Evolutionary conservation across 2,329 filamentous ascomycete species (phyloP).

Genomic region (Microdochium trichocladiopsis): DNA sequence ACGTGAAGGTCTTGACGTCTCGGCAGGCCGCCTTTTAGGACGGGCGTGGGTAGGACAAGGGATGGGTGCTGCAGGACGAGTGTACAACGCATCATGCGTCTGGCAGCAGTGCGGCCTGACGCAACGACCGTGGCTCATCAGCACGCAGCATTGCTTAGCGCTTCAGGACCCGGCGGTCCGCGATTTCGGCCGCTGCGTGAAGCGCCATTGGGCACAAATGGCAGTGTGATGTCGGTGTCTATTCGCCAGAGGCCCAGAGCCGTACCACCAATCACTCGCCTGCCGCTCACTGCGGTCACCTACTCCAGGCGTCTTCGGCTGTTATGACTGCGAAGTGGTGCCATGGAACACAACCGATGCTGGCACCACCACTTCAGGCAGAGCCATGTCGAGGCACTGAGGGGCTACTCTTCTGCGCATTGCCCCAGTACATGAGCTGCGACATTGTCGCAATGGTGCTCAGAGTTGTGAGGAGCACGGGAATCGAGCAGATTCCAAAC

Average conservation of each 20-base stretch:
- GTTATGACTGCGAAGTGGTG: too few species aligned
- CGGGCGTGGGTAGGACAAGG: background rate
- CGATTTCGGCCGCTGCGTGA: background rate
- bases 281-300: background rate
- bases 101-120: background rate
- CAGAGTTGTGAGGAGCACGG: background rate
- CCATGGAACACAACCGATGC: background rate
- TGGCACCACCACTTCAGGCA: too few species aligned
- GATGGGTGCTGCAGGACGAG: background rate
- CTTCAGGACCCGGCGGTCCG: background rate
- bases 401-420: too few species aligned
- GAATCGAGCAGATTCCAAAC: background rate
- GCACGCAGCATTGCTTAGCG: background rate
- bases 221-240: background rate
- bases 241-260: background rate
- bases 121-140: background rate
- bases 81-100: background rate
- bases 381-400: too few species aligned
- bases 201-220: background rate
- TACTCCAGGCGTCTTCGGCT: too few species aligned
- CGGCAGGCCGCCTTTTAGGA: background rate
- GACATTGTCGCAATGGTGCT: too few species aligned
- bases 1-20: background rate
- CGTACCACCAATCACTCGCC: background rate
- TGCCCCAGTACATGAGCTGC: too few species aligned